Evolutionary conservation across 2,329 filamentous ascomycete genomes (phyloP), one percentile per base, ranked within the genome.

Genomic region (Thielaviopsis musarum): DNA sequence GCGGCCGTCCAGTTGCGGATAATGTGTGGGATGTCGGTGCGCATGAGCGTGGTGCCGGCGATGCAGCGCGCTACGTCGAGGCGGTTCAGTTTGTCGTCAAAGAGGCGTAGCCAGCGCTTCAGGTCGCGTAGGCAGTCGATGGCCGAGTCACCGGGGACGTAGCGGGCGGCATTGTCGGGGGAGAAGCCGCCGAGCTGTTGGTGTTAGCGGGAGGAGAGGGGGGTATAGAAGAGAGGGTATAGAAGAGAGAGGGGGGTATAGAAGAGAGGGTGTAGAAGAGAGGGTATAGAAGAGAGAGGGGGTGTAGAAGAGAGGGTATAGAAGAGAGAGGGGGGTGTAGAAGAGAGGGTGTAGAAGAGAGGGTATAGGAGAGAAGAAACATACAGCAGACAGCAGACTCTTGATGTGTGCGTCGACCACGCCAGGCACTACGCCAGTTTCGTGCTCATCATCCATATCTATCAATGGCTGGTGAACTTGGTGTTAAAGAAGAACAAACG

Each of bases 41-140:
- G 85, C 60, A 97, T 81, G n/a, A 98, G 72, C 67, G 96, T 96
- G 52, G 90, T 87, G 70, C 97, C 90, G 67, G 89, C 85, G 65
- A 97, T 77, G 70, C 90, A 96, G 72, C 93, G 81, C 62, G 91
- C 91, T 62, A 98, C 93, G 69, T 98, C 93, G 77, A 95, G 86
- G 65, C 91, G 85, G 69, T 95, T 94, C 64, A 85, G 83, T 70
- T 94, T 94, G 69, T 95, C 88, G 70, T 96, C 91, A 76, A 93
- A 93, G 63, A 95, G 82, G 65, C 89, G 90, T 65, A 98, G 79
- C 93, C 93, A 98, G 80, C 86, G 85, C 69, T 93, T 91, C 59
- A 98, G 78, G 72, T 98, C 93, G 63, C 91, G 90, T 60, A 98
- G 77, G 67, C 91, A 93, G 61, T 93, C 88, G 62, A 95, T 76